Percentiles rank a stretch among this genome's conserved stretches.
These are phyloP conservation scores for Orychophragmus violaceus DNA, from an alignment of 345 rosid genomes.

Conservation along the genomic window DNA sequence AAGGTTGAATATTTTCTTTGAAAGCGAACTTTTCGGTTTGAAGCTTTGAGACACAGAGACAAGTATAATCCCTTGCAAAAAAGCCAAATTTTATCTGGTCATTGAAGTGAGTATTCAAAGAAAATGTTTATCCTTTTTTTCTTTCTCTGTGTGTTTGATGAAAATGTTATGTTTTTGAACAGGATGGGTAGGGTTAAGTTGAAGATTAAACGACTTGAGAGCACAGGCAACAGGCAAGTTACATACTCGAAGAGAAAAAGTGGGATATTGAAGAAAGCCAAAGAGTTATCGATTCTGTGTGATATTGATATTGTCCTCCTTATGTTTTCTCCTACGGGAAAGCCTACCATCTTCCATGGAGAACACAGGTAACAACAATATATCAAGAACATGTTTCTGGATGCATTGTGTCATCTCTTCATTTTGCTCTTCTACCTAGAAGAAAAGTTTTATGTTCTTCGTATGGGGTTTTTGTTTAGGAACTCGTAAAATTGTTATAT, in stretches of 20 bases:
- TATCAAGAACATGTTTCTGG: too few relatives aligned
- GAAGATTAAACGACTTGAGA: slow-evolving; percentile 78
- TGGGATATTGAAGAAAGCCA: slow-evolving; percentile 89
- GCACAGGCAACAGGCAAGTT: slow-evolving; percentile 61
- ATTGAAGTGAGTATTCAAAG: slow-evolving; percentile 17
- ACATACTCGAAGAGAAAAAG: slow-evolving; percentile 74
- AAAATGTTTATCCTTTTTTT: not conserved
- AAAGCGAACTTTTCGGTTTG: too few relatives aligned
- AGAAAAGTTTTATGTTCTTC: not conserved
- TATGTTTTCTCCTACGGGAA: slow-evolving; percentile 82
- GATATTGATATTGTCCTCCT: slow-evolving; percentile 77
- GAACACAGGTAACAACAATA: slow-evolving; percentile 46
- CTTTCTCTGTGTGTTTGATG: not conserved
- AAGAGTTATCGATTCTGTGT: slow-evolving; percentile 77
- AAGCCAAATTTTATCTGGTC: not conserved
- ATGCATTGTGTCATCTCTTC: too few relatives aligned
- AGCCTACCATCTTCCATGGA: slow-evolving; percentile 66
- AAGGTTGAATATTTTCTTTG: too few relatives aligned
- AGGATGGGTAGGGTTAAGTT: slow-evolving; percentile 93
- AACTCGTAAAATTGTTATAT: too few relatives aligned
- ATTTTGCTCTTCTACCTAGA: not conserved
- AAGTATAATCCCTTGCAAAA: not conserved
- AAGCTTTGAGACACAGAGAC: not conserved
- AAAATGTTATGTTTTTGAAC: not conserved
- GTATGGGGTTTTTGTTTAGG: not conserved